A percentile compares a stretch with the other conserved stretches of the same genome.
Evolutionary conservation across 495 filamentous ascomycete genomes (phyloP).

Genomic region (Peziza echinospora): DNA sequence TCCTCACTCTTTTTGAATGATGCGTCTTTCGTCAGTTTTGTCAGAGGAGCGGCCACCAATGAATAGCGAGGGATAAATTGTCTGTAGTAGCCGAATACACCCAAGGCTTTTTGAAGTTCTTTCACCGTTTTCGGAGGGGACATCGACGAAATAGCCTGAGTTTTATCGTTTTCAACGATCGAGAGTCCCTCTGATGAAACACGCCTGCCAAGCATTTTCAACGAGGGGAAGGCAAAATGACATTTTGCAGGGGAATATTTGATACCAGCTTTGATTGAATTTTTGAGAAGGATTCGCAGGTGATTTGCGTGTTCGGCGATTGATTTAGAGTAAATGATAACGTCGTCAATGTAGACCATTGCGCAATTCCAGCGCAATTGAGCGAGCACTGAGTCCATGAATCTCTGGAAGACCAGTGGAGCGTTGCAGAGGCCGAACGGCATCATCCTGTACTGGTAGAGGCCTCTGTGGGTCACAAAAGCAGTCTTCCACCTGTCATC

Average conservation of each 20-base stretch:
- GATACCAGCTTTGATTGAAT: background rate
- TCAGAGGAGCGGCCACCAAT: background rate
- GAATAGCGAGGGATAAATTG: conserved; percentile 1
- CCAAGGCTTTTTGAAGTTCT: background rate
- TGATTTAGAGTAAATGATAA: background rate
- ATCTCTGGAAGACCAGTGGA: conserved; percentile 1
- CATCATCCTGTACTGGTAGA: background rate
- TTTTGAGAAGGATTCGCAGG: background rate
- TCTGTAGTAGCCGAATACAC: conserved; percentile 3
- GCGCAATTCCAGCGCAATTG: background rate
- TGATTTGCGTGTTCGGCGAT: background rate
- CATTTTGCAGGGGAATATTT: background rate
- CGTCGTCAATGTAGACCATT: conserved; percentile 1
- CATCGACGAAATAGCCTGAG: background rate
- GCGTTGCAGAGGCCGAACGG: background rate
- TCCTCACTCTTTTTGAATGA: background rate
- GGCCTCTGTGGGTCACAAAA: background rate
- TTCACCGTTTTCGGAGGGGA: background rate
- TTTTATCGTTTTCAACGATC: background rate
- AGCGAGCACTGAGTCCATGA: conserved; percentile 1
- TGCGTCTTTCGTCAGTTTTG: background rate
- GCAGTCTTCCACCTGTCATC: background rate
- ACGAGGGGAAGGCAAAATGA: background rate
- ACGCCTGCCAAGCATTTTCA: background rate
- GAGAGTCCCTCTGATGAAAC: background rate